Evolutionary conservation across 2,329 filamentous ascomycete genomes (phyloP).

Genomic region (Aspergillus terreus): DNA sequence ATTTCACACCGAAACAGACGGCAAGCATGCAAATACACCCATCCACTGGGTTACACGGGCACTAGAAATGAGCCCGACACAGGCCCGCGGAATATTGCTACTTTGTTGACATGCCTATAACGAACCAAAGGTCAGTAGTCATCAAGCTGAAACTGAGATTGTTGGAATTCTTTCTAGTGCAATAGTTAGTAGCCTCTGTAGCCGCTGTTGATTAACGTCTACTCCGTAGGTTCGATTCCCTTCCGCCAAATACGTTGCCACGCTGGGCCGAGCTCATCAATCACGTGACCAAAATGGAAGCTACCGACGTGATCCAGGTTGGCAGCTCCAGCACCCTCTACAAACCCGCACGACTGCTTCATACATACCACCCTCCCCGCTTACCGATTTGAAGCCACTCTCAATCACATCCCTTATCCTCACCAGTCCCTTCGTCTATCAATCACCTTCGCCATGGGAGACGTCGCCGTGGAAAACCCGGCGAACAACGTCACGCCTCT

Average conservation of each 20-base stretch:
- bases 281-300: slow-evolving; percentile 5
- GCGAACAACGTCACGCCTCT: slow-evolving; percentile 69
- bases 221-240: background rate
- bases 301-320: slow-evolving; percentile 5
- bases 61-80: background rate
- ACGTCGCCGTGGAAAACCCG: slow-evolving; percentile 80
- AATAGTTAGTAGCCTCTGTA: background rate
- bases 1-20: slow-evolving; percentile 2
- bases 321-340: slow-evolving; percentile 5
- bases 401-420: background rate
- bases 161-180: too few species aligned
- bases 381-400: background rate
- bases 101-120: too few species aligned
- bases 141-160: too few species aligned
- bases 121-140: too few species aligned
- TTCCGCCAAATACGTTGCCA: slow-evolving; percentile 2
- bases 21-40: background rate
- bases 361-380: background rate
- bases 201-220: background rate
- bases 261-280: background rate
- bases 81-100: too few species aligned
- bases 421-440: background rate
- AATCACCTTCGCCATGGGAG: slow-evolving; percentile 62
- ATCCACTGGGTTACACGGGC: background rate
- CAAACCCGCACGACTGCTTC: background rate